Evolutionary conservation across 1,284 basidiomycete species (phyloP).

Genomic region (Cryptococcus sp.): DNA sequence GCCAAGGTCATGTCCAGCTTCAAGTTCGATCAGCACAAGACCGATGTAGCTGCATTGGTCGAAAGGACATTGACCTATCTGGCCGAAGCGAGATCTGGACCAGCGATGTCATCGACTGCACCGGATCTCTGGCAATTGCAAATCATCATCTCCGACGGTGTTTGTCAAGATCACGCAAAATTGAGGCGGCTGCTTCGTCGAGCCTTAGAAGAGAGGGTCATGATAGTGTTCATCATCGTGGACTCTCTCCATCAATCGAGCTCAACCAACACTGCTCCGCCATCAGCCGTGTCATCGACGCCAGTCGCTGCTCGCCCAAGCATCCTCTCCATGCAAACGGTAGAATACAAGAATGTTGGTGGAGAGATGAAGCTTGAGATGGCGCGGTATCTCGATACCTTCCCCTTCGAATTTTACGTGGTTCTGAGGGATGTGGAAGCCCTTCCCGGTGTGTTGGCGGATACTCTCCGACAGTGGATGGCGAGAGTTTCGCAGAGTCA

Average conservation of each 20-base stretch:
- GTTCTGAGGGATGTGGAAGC: constrained; percentile 88
- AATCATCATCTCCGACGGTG: constrained; percentile 98
- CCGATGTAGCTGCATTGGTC: constrained; percentile 84
- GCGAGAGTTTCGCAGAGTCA: constrained; percentile 50
- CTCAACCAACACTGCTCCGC: constrained; percentile 18
- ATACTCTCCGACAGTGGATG: constrained; percentile 82
- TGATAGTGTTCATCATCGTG: constrained; percentile 96
- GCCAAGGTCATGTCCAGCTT: constrained; percentile 80
- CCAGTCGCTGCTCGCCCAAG: constrained; percentile 23
- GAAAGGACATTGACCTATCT: constrained; percentile 78
- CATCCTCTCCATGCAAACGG: constrained; percentile 91
- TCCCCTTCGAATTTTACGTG: constrained; percentile 98
- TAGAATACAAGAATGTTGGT: constrained; percentile 80
- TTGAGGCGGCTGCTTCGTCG: constrained; percentile 77
- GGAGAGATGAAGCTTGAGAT: constrained; percentile 86
- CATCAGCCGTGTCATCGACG: background rate
- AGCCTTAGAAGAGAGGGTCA: constrained; percentile 86
- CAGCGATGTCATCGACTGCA: constrained; percentile 61
- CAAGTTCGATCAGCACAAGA: constrained; percentile 86
- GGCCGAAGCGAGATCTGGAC: constrained; percentile 69
- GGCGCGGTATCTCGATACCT: constrained; percentile 88
- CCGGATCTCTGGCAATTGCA: constrained; percentile 93
- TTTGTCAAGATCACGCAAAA: constrained; percentile 92
- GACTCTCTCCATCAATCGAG: constrained; percentile 67
- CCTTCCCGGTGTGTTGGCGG: constrained; percentile 86